Evolutionary conservation across 306 rosid species (phyloP), one percentile per base, ranked within the genome.

Genomic region (Arachis stenosperma): DNA sequence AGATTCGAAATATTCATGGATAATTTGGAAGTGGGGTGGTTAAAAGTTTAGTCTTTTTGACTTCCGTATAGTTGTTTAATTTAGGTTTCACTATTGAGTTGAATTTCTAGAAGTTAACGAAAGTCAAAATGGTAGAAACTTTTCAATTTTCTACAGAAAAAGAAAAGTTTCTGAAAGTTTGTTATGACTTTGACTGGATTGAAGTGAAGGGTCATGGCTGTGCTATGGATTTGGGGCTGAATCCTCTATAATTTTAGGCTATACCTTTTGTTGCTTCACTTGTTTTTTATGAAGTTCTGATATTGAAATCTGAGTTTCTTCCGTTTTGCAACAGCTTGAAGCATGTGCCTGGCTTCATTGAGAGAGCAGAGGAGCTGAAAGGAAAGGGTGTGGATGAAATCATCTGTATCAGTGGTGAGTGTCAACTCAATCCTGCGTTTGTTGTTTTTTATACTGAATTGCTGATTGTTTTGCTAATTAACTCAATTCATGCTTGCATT

Each of bases 341-440:
- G 89, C 98, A 92, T 77, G 91, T 90, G 1, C 97, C 97, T 3
- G 91, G 98, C 33, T 92, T 85, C 78, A 63, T 92, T 75, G 96
- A 92, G 81, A 92, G 76, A 76, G 83, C 87, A 7, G 95, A 82
- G 41, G 91, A 86, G 77, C 75, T 92, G 30, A 90, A 92, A 79
- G 63, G 84, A 15, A 90, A 92, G 93, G 97, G 98, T 40, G 87
- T 92, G 3, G 87, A 83, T 13, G 94, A 87, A 17, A 14, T 92
- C 36, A 86, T 92, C 51, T 83, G 90, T 7, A 57, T 92, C 69
- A 90, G 98, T 7, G 96, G 98, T 90, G 78, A n/a, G 41, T 12
- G 11, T 71, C 39, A 3, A n/a, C 4, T 50, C 27, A 9, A 6
- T 3, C 60, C 4, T 42, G 13, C 7, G 12, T 54, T 52, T 72